These are phyloP conservation scores for Blastobotrys elegans DNA, from an alignment of 1,139 yeast species.

Conservation along the genomic window DNA sequence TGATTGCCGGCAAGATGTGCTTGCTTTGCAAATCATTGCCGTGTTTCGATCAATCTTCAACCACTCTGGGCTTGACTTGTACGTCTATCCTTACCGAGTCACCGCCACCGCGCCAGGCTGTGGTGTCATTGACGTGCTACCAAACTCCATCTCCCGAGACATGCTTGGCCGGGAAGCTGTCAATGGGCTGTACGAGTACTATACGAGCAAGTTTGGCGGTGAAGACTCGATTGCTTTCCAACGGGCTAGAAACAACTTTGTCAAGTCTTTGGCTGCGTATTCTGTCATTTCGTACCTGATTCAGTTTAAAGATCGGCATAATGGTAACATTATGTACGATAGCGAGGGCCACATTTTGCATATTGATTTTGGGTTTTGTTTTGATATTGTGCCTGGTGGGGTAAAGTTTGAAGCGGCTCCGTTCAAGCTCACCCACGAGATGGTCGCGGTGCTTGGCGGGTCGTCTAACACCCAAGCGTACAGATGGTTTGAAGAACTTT, in stretches of 20 bases:
- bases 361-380: slow-evolving; percentile 97
- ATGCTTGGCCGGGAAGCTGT: slow-evolving; percentile 99
- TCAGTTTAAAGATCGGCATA: slow-evolving; percentile 96
- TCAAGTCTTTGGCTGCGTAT: slow-evolving; percentile 92
- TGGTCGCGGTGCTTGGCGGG: slow-evolving; percentile 96
- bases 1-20: slow-evolving; percentile 96
- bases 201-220: slow-evolving; percentile 87
- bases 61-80: slow-evolving; percentile 80
- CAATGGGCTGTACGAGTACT: slow-evolving; percentile 91
- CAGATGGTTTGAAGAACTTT: slow-evolving; percentile 89
- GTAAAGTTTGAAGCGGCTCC: slow-evolving; percentile 97
- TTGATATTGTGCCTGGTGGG: slow-evolving; percentile 98
- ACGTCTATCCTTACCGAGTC: slow-evolving; percentile 88
- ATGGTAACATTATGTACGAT: slow-evolving; percentile 98
- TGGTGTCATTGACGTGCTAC: slow-evolving; percentile 97
- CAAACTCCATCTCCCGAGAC: slow-evolving; percentile 91
- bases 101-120: slow-evolving; percentile 99
- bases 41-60: slow-evolving; percentile 90
- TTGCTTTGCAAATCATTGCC: slow-evolving; percentile 87
- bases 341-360: slow-evolving; percentile 91
- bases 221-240: slow-evolving; percentile 88
- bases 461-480: slow-evolving; percentile 78
- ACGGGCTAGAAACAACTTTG: slow-evolving; percentile 84
- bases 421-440: slow-evolving; percentile 91
- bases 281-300: slow-evolving; percentile 86